Evolutionary conservation across 495 filamentous ascomycete species (phyloP).

Genomic region (Tuber melanosporum): DNA sequence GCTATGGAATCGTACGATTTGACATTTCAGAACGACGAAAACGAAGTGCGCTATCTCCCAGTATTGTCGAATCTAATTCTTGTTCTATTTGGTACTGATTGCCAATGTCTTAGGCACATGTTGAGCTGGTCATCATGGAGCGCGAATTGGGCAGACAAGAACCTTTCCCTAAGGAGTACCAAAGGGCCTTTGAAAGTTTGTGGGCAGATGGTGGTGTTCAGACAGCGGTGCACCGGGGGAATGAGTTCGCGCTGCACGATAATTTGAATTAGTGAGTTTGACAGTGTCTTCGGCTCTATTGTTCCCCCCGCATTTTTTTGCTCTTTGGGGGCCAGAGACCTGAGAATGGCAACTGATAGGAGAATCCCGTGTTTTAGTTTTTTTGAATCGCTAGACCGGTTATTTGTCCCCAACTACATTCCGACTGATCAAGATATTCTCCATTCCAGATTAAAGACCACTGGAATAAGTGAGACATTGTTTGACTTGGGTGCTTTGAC

Average conservation of each 20-base stretch:
- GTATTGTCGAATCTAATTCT: neutral
- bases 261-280: slow-evolving; percentile 81
- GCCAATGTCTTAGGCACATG: slow-evolving; percentile 46
- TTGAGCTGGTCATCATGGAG: slow-evolving; percentile 53
- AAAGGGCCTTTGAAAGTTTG: slow-evolving; percentile 71
- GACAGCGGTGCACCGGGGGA: slow-evolving; percentile 76
- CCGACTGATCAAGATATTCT: slow-evolving; percentile 97
- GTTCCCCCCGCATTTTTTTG: neutral
- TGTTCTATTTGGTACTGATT: slow-evolving; percentile 19
- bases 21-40: slow-evolving; percentile 66
- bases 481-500: slow-evolving; percentile 93
- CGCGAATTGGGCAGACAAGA: slow-evolving; percentile 73
- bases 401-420: slow-evolving; percentile 79
- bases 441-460: slow-evolving; percentile 84
- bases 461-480: slow-evolving; percentile 92
- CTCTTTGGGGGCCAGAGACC: neutral
- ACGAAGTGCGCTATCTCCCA: slow-evolving; percentile 57
- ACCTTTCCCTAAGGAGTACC: slow-evolving; percentile 60
- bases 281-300: neutral
- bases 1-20: slow-evolving; percentile 86
- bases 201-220: slow-evolving; percentile 83
- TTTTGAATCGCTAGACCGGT: slow-evolving; percentile 78
- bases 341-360: slow-evolving; percentile 30
- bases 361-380: slow-evolving; percentile 55
- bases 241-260: slow-evolving; percentile 94